Percentiles rank a stretch among this genome's conserved stretches.
Evolutionary conservation across 2,329 filamentous ascomycete species (phyloP).

Genomic region (Monosporascus sp.): DNA sequence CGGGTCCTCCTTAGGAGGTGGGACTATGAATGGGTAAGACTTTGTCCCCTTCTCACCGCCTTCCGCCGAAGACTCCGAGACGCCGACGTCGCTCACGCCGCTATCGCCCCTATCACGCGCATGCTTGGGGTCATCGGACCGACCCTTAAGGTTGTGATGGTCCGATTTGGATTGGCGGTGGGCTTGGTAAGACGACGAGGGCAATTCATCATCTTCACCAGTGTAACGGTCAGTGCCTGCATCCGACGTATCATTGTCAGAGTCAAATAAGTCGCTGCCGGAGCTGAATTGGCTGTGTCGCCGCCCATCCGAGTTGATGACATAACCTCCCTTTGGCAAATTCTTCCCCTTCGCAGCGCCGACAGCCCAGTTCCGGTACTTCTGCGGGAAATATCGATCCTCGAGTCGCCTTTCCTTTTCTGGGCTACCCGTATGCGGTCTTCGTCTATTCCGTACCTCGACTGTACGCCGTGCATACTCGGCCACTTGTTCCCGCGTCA

Average conservation of each 20-base stretch:
- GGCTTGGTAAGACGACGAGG: slow-evolving; percentile 10
- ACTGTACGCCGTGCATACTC: slow-evolving; percentile 44
- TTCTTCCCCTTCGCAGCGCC: slow-evolving; percentile 1
- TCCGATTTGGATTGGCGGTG: slow-evolving; percentile 8
- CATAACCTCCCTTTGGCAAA: slow-evolving; percentile 9
- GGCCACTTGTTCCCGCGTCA: slow-evolving; percentile 46
- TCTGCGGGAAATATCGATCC: slow-evolving; percentile 24
- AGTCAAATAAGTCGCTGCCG: slow-evolving; percentile 22
- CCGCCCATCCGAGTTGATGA: slow-evolving; percentile 12
- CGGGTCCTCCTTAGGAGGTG: slow-evolving; percentile 20
- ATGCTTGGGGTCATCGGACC: neutral
- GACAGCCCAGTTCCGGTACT: slow-evolving; percentile 27
- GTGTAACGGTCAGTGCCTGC: slow-evolving; percentile 1
- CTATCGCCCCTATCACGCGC: slow-evolving; percentile 11
- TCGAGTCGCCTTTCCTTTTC: slow-evolving; percentile 14
- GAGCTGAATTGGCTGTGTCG: slow-evolving; percentile 17
- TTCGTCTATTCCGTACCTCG: slow-evolving; percentile 35
- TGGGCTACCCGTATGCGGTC: slow-evolving; percentile 15
- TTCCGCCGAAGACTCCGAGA: slow-evolving; percentile 2
- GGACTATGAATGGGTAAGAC: slow-evolving; percentile 36
- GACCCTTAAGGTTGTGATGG: slow-evolving; percentile 10
- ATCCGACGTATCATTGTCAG: slow-evolving; percentile 15
- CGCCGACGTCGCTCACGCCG: slow-evolving; percentile 4
- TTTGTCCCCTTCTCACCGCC: slow-evolving; percentile 25
- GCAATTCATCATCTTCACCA: slow-evolving; percentile 3